Evolutionary conservation across 23 red algal genomes (phyloP).

Genomic region (Gracilaria vermiculophylla): DNA sequence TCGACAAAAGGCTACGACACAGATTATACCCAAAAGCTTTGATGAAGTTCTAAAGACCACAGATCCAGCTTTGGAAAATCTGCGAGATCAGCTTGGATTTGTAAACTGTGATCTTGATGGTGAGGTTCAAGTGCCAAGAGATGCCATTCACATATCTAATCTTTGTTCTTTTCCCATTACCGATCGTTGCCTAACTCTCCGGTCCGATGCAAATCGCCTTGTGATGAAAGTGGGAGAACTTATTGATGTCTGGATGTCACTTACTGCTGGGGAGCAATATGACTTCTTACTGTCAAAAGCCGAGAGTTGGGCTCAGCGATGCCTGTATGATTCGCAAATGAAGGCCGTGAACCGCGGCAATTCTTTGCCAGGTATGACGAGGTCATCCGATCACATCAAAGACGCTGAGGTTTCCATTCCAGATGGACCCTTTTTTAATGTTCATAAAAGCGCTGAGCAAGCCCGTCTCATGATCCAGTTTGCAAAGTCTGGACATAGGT

Average conservation of each 20-base stretch:
- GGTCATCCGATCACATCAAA: background rate
- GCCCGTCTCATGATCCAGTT: conserved; percentile 9
- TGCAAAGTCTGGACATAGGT: background rate
- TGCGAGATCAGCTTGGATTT: conserved; percentile 34
- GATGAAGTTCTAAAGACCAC: background rate
- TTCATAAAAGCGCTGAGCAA: conserved; percentile 4
- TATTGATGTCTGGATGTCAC: conserved; percentile 50
- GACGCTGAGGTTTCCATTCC: background rate
- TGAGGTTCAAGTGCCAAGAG: background rate
- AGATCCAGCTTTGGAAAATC: conserved; percentile 29
- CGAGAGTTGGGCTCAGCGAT: background rate
- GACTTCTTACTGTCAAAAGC: conserved; percentile 1
- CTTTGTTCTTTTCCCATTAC: conserved; percentile 20
- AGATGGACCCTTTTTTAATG: background rate
- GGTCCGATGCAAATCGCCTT: conserved; percentile 17
- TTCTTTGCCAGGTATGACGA: background rate
- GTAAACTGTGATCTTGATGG: background rate
- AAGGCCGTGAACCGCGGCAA: background rate
- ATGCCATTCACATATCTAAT: background rate
- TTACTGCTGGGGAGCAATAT: conserved; percentile 8
- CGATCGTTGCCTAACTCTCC: background rate
- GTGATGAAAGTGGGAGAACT: conserved; percentile 23
- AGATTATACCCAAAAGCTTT: background rate
- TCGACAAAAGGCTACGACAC: background rate
- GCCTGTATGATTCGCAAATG: background rate